phyloP scores from a whole-genome alignment of 306 rosid genomes.

The Sicyos baderoa region DNA sequence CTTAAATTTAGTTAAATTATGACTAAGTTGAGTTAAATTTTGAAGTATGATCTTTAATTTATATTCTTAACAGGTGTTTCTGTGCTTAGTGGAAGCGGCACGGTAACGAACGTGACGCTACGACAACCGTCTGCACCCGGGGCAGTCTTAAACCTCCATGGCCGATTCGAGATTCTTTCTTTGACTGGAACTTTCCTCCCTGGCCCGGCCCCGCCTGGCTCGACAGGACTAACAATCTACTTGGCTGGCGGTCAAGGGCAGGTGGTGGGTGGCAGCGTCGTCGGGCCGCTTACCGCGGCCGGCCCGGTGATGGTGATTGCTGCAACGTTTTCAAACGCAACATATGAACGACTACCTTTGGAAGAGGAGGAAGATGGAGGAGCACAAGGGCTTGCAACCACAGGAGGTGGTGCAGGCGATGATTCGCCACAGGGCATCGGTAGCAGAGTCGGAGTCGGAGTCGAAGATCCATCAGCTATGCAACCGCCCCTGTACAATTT shows the following conservation, averaged over 20 bases:
- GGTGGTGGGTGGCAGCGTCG: conserved; percentile 67
- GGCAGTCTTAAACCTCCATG: conserved; percentile 56
- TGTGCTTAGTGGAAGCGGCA: conserved; percentile 58
- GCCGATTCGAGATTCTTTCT: conserved; percentile 64
- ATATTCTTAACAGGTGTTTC: conserved; percentile 26
- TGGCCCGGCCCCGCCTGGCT: conserved; percentile 54
- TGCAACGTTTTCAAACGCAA: conserved; percentile 68
- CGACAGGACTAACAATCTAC: conserved; percentile 61
- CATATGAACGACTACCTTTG: conserved; percentile 63
- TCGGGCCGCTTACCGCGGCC: conserved; percentile 58
- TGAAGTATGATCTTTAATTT: background rate
- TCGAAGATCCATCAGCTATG: conserved; percentile 24
- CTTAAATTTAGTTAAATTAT: too few species aligned
- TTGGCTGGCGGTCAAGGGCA: conserved; percentile 75
- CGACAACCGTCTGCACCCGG: conserved; percentile 54
- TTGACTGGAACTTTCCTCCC: conserved; percentile 63
- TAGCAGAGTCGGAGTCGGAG: conserved; percentile 22
- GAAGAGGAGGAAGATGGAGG: conserved; percentile 49
- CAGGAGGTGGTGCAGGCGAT: conserved; percentile 16
- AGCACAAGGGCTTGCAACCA: conserved; percentile 25
- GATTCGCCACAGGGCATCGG: conserved; percentile 32
- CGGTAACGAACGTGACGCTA: conserved; percentile 57
- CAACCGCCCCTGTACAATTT: conserved; percentile 34
- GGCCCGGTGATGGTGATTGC: conserved; percentile 78
- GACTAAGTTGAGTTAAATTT: too few species aligned